Conservation (phyloP, 2,329 filamentous ascomycete species). For the Blumeria hordei region DNA sequence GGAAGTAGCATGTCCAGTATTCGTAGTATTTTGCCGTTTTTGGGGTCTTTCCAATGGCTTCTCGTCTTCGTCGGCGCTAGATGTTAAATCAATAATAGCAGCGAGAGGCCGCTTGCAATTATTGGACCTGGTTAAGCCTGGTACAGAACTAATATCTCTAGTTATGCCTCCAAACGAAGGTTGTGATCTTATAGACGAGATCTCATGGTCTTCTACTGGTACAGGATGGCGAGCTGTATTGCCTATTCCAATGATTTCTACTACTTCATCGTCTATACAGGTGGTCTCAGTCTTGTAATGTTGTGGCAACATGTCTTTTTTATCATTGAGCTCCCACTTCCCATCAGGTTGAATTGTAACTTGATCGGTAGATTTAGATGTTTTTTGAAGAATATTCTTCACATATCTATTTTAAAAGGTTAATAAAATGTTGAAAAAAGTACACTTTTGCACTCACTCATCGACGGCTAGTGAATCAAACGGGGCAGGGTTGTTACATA, state of each 20-base stretch:
- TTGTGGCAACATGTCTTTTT: slow-evolving; percentile 6
- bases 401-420: slow-evolving; percentile 39
- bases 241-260: slow-evolving; percentile 20
- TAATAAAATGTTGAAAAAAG: slow-evolving; percentile 3
- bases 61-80: slow-evolving; percentile 27
- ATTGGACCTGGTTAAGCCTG: slow-evolving; percentile 5
- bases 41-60: slow-evolving; percentile 14
- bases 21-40: slow-evolving; percentile 12
- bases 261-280: slow-evolving; percentile 21
- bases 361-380: slow-evolving; percentile 47
- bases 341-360: slow-evolving; percentile 80
- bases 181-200: slow-evolving; percentile 4
- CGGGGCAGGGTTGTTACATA: slow-evolving; percentile 63
- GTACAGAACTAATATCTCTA: slow-evolving; percentile 9
- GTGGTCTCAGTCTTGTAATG: slow-evolving; percentile 15
- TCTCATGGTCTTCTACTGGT: slow-evolving; percentile 6
- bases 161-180: slow-evolving; percentile 7
- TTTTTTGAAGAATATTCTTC: slow-evolving; percentile 58
- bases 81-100: slow-evolving; percentile 28
- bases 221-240: slow-evolving; percentile 6
- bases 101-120: slow-evolving; percentile 20
- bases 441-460: slow-evolving; percentile 30
- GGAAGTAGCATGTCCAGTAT: too few species aligned
- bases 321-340: slow-evolving; percentile 32
- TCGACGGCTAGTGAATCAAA: slow-evolving; percentile 74